These are phyloP conservation scores for Aspergillus sp. DNA, from an alignment of 2,329 filamentous ascomycete genomes.

Conservation along the genomic window DNA sequence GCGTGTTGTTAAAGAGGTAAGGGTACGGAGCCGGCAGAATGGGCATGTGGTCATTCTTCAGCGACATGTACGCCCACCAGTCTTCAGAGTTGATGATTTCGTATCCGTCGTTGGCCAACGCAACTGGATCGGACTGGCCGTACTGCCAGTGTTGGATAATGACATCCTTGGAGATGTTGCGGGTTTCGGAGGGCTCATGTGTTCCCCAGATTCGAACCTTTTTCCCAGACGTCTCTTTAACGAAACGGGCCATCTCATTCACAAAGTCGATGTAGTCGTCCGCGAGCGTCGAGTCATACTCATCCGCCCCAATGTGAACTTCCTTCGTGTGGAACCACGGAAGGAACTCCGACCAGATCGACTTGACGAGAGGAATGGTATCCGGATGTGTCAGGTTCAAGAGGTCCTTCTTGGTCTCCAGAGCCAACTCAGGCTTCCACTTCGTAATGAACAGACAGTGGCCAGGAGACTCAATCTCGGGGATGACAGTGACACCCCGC, in stretches of 20 bases:
- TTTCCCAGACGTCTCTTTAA: slow-evolving; percentile 44
- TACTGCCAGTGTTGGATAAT: slow-evolving; percentile 57
- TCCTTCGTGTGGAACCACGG: slow-evolving; percentile 57
- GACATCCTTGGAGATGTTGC: slow-evolving; percentile 45
- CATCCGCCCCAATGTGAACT: slow-evolving; percentile 57
- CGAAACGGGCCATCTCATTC: slow-evolving; percentile 50
- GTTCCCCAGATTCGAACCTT: slow-evolving; percentile 57
- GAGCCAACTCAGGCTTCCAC: slow-evolving; percentile 57
- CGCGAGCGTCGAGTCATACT: slow-evolving; percentile 48
- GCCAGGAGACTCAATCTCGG: slow-evolving; percentile 60
- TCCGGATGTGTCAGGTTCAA: slow-evolving; percentile 57
- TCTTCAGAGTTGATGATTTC: slow-evolving; percentile 55
- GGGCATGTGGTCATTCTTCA: slow-evolving; percentile 55
- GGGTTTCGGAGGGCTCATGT: slow-evolving; percentile 43
- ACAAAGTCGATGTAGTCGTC: slow-evolving; percentile 54
- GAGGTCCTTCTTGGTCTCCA: slow-evolving; percentile 48
- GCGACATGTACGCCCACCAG: slow-evolving; percentile 53
- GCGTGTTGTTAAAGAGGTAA: slow-evolving; percentile 46
- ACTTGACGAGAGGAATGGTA: slow-evolving; percentile 52
- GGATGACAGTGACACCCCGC: slow-evolving; percentile 57
- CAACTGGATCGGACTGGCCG: slow-evolving; percentile 52
- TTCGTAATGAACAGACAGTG: slow-evolving; percentile 57
- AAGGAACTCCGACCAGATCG: slow-evolving; percentile 54
- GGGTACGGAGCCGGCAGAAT: slow-evolving; percentile 50
- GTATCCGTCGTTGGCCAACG: slow-evolving; percentile 48